Percentiles rank a stretch among this genome's conserved stretches.
These are phyloP conservation scores for Striga asiatica DNA, from an alignment of 257 asterid genomes.

Conservation along the genomic window DNA sequence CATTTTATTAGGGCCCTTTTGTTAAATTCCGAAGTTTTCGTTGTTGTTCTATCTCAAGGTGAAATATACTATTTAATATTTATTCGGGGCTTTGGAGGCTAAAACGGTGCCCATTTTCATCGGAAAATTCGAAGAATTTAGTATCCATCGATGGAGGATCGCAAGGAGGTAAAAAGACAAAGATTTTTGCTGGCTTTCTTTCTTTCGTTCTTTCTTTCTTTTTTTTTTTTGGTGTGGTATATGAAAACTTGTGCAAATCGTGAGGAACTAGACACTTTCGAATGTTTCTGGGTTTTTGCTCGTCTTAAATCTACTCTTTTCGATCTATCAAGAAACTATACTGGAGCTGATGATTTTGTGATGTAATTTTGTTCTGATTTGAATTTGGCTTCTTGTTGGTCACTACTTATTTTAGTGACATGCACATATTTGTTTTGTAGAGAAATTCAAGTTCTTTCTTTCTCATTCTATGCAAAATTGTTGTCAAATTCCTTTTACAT, in stretches of 20 bases:
- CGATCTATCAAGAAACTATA: not conserved
- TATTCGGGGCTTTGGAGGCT: conserved; percentile 2
- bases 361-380: no score
- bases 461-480: not conserved
- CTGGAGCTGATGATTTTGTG: not conserved
- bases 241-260: not conserved
- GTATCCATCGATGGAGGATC: conserved; percentile 43
- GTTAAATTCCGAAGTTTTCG: not conserved
- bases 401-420: not conserved
- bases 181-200: not conserved
- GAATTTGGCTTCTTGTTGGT: not conserved
- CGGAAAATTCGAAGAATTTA: conserved; percentile 6
- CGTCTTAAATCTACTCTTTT: not conserved
- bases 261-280: not conserved
- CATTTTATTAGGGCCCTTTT: conserved; percentile 11
- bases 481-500: not conserved
- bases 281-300: not conserved
- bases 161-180: conserved; percentile 35
- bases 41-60: not conserved
- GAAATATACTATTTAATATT: not conserved
- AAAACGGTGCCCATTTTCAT: conserved; percentile 6
- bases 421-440: not conserved
- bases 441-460: not conserved
- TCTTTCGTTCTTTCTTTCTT: not conserved
- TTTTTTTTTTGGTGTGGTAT: not conserved